A percentile compares a stretch with the other conserved stretches of the same genome.
phyloP scores from a whole-genome alignment of 1,284 basidiomycete species.

The Tilletia setariae region DNA sequence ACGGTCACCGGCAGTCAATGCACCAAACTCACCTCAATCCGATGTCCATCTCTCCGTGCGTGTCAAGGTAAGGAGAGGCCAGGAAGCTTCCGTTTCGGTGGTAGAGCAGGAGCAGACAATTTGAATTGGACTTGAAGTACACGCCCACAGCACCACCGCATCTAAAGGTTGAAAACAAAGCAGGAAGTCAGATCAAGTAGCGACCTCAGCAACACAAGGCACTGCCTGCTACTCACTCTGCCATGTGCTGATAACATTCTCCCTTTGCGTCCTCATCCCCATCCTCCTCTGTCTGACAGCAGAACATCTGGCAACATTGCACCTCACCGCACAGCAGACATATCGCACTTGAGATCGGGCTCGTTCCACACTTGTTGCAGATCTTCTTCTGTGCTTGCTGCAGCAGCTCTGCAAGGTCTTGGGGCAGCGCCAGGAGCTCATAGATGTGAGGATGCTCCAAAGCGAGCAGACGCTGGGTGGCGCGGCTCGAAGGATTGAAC shows the following conservation, averaged over 20 bases:
- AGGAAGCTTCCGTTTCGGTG: conserved; percentile 82
- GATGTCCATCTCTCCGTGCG: conserved; percentile 88
- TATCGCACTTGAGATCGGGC: conserved; percentile 81
- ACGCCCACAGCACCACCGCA: conserved; percentile 85
- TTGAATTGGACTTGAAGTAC: conserved; percentile 88
- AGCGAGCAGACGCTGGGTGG: conserved; percentile 33
- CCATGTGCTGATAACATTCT: conserved; percentile 92
- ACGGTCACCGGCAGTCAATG: conserved; percentile 14
- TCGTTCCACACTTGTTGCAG: conserved; percentile 74
- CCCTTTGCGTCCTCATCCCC: conserved; percentile 56
- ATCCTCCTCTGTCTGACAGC: conserved; percentile 73
- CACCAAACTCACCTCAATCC: conserved; percentile 68
- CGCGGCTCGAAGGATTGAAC: conserved; percentile 9
- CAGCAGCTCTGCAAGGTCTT: conserved; percentile 78
- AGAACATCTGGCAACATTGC: conserved; percentile 88
- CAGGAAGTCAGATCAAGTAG: not conserved
- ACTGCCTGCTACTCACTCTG: conserved; percentile 85
- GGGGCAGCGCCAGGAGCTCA: conserved; percentile 75
- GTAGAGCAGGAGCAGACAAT: conserved; percentile 86
- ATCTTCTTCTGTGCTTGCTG: conserved; percentile 66
- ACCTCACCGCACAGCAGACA: conserved; percentile 86
- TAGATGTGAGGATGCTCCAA: conserved; percentile 79
- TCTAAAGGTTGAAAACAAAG: conserved; percentile 5
- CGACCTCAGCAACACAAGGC: too few species aligned
- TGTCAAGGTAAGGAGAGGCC: conserved; percentile 86